Percentiles rank a stretch among this genome's conserved stretches.
These are phyloP conservation scores for Geoglossum glabrum DNA, from an alignment of 495 filamentous ascomycete genomes.

Conservation along the genomic window DNA sequence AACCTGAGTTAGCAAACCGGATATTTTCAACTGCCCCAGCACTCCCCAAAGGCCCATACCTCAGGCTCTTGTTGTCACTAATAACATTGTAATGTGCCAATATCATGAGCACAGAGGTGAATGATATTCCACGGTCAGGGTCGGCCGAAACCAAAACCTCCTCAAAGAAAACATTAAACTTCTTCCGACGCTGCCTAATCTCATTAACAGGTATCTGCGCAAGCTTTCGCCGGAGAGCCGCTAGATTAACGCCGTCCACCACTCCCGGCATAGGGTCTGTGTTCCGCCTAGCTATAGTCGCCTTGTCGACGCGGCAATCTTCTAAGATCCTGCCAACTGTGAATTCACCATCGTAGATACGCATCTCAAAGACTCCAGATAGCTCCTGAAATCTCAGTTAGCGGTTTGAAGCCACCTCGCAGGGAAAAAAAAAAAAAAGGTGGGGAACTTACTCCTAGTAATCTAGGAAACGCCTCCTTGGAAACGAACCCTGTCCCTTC, in stretches of 20 bases:
- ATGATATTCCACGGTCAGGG: constrained; percentile 68
- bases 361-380: constrained; percentile 88
- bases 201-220: constrained; percentile 50
- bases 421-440: background rate
- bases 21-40: background rate
- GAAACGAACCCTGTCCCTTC: constrained; percentile 77
- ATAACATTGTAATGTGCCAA: constrained; percentile 98
- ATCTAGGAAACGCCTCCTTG: constrained; percentile 76
- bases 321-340: constrained; percentile 68
- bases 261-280: constrained; percentile 22
- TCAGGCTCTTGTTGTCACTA: constrained; percentile 85
- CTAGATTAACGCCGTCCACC: constrained; percentile 55
- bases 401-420: background rate
- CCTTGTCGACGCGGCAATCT: constrained; percentile 42
- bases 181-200: constrained; percentile 49
- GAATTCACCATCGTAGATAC: constrained; percentile 84
- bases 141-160: constrained; percentile 90
- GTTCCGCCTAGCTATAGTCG: background rate
- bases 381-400: constrained; percentile 34
- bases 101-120: constrained; percentile 89
- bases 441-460: constrained; percentile 47
- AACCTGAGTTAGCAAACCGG: constrained; percentile 7
- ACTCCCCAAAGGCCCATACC: constrained; percentile 24
- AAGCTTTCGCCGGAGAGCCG: constrained; percentile 54
- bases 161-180: constrained; percentile 86